Evolutionary conservation across 73 alveolate genomes (phyloP), one percentile per base, ranked within the genome.

Genomic region (Blepharisma stoltei): DNA sequence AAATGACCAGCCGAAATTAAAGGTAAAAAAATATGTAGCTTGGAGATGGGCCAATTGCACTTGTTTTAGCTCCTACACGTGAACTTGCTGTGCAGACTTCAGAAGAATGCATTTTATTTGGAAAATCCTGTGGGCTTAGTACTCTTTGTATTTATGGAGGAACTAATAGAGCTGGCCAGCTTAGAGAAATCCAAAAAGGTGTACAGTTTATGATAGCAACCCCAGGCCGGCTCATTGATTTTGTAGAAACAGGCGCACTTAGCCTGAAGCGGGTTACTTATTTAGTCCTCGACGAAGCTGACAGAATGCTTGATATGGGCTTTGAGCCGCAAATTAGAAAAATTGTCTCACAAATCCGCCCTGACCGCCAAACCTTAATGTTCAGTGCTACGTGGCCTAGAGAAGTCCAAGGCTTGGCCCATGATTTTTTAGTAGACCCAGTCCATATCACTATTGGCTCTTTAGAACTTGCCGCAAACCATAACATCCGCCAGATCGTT

Each of bases 261-360:
- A 94, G 93, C 81, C 91, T 96, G 73, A 86, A 88, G 73, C 92
- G 99, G 85, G 92, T 92, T 44, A 90, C 98, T 44, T 94, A 90
- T 85, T 95, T 96, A 14, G 99, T 96, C 43, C 88, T 96, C 7
- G 99, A 96, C 86, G 99, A 96, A 91, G 99, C 99, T 47, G 99
- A 96, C 81, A 84, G 99, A 90, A 96, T 96, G 99, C 85, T 96
- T 50, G 99, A 96, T 89, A 83, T 94, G 92, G 99, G 99, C 5
- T 96, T 96, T 85, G 99, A 94, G 69, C 99, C 99, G 6, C 95
- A 96, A 87, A 94, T 96, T 11, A 84, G 92, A 6, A 90, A 89
- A 71, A 93, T 96, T 45, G 67, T 96, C 55, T 81, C 87, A 41
- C 91, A 90, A 78, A 89, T 89, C 20, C 67, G 99, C 50, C 95